Evolutionary conservation across 257 asterid genomes (phyloP), one percentile per base, ranked within the genome.

Genomic region (Plantago elongata): DNA sequence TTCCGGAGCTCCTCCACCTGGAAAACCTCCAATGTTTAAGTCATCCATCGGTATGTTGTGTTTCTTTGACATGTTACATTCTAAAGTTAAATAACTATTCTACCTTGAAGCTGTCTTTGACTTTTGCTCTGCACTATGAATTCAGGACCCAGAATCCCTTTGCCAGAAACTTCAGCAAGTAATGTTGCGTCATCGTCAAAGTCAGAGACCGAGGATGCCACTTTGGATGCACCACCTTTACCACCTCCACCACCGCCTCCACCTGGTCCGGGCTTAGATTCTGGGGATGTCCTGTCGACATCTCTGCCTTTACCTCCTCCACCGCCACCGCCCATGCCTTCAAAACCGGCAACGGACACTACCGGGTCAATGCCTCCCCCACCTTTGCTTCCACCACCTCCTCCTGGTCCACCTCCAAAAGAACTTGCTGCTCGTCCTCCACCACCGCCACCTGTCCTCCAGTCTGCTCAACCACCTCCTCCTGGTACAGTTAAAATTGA

Each of bases 1-100:
- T 67, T 83, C 97, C 61, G 99, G 99, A 62, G 97, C 97, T 62
- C 99, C 99, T 40, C 99, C 99, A 13, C 99, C 97, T 51, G 99
- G 99, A 60, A 93, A 93, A 69, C 95, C 95, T 70, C 99, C 95
- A 47, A 87, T 93, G 99, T 93, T 83, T 68, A 93, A 93, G 72
- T 87, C 99, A 55, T 86, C 96, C 27, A 76, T 92, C 71, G 97
- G 99, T 89, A 50, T 57, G 66, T 45, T 63, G 14, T 52, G n/a
- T 17, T 51, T 51, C 46, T 9, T 45, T 75, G 44, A 9, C 44
- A 15, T 50, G 54, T 73, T 37, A 43, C 54, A 12, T 37, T 22
- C 38, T 38, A 51, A 45, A 56, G 12, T 49, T 17, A 14, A n/a
- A 8, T 11, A 9, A 57, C 9, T 30, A 48, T 59, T 34, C 16